These are phyloP conservation scores for Boehmeria nivea DNA, from an alignment of 306 rosid species.

Conservation along the genomic window DNA sequence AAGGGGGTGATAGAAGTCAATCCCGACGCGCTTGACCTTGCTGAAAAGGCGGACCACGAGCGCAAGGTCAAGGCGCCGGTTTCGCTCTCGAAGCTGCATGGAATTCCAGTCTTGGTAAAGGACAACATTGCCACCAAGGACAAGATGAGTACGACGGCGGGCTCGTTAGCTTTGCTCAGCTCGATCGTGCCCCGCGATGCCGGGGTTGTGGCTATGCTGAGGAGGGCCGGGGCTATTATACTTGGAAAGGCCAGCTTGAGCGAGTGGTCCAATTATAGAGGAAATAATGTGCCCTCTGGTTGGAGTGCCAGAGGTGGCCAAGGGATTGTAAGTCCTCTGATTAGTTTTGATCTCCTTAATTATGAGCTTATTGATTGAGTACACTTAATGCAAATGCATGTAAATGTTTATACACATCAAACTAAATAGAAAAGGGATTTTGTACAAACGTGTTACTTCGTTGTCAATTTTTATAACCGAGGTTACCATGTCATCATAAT, in stretches of 20 bases:
- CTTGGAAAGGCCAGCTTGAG: slow-evolving; percentile 53
- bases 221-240: slow-evolving; percentile 47
- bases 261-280: slow-evolving; percentile 43
- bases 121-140: slow-evolving; percentile 60
- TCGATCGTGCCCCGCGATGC: slow-evolving; percentile 48
- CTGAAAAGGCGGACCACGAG: background rate
- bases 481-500: too few relatives aligned
- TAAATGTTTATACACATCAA: too few relatives aligned
- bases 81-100: slow-evolving; percentile 32
- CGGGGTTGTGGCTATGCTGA: slow-evolving; percentile 34
- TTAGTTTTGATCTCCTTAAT: too few relatives aligned
- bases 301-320: slow-evolving; percentile 50
- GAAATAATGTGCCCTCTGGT: slow-evolving; percentile 32
- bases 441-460: too few relatives aligned
- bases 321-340: slow-evolving; percentile 50
- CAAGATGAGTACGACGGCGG: slow-evolving; percentile 52
- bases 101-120: slow-evolving; percentile 54
- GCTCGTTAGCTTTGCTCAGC: slow-evolving; percentile 49
- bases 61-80: slow-evolving; percentile 4
- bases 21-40: background rate
- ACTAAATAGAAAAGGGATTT: too few relatives aligned
- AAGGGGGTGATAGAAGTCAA: background rate
- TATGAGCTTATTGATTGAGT: too few relatives aligned
- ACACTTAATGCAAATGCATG: too few relatives aligned
- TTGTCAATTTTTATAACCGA: too few relatives aligned